phyloP scores from a whole-genome alignment of 768 basidiomycete genomes.

The Leccinum imitatum region DNA sequence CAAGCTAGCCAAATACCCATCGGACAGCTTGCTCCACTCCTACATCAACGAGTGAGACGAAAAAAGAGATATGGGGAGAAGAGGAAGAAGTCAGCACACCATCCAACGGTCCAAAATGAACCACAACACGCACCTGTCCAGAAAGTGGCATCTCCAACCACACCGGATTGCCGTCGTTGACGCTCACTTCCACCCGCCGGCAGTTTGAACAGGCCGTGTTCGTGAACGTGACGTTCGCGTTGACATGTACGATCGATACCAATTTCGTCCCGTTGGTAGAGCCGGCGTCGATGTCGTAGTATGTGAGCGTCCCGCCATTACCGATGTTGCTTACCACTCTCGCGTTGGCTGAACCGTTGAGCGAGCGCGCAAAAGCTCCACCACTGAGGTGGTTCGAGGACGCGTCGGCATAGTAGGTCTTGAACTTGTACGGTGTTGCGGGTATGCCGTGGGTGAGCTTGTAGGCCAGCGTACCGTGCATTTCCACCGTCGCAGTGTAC shows the following conservation, averaged over 20 bases:
- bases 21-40: slow-evolving; percentile 8
- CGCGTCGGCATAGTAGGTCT: slow-evolving; percentile 1
- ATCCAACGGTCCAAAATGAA: not conserved
- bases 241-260: slow-evolving; percentile 5
- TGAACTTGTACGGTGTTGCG: not conserved
- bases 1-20: slow-evolving; percentile 8
- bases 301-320: slow-evolving; percentile 4
- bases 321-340: not conserved
- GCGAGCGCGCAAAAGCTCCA: not conserved
- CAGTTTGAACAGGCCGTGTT: slow-evolving; percentile 10
- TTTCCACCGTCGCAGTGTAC: not conserved
- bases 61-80: not conserved
- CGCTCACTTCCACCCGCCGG: slow-evolving; percentile 6
- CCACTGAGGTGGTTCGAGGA: slow-evolving; percentile 6
- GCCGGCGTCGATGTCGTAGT: slow-evolving; percentile 9
- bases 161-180: slow-evolving; percentile 1
- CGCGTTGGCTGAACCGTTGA: not conserved
- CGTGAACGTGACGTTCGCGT: slow-evolving; percentile 7
- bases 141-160: slow-evolving; percentile 9
- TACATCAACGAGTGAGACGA: not conserved
- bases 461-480: slow-evolving; percentile 8
- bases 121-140: slow-evolving; percentile 1
- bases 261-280: not conserved
- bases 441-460: not conserved
- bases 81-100: not conserved